Evolutionary conservation across 2,329 filamentous ascomycete species (phyloP), one percentile per base, ranked within the genome.

Genomic region (Coniochaeta pulveracea): DNA sequence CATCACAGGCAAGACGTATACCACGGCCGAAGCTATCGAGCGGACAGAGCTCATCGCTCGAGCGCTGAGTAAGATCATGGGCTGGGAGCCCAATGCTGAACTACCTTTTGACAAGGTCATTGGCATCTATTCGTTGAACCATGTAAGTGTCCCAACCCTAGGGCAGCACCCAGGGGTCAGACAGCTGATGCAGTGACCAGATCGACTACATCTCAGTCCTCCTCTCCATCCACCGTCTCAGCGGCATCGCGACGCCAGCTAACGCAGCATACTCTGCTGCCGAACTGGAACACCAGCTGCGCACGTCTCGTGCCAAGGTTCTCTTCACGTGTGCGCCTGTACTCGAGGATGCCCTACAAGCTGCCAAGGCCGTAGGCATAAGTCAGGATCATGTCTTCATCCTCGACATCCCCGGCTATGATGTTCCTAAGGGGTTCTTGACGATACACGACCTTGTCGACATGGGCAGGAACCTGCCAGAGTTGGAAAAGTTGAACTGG

Each of bases 101-200:
- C 72, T 73, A 0, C 81, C 88, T 51, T 91, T 80, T 79, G 83
- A 91, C 47, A 85, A 86, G 53, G 80, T 88, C 16, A 62, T 85
- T 30, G 79, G 66, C 4, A 61, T 88, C 18, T 93, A 84, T 57
- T 78, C 79, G n/a, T 56, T 86, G 38, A 93, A 93, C 51, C 85
- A 83, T 19, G 80, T 85, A 56, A 38, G 69, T 39, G 4, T 12
- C 14, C 32, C 21, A n/a, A 16, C n/a, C n/a, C n/a, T n/a, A n/a
- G n/a, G n/a, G n/a, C n/a, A n/a, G n/a, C n/a, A n/a, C n/a, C n/a
- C n/a, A n/a, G n/a, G n/a, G n/a, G n/a, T n/a, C n/a, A n/a, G n/a
- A n/a, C 17, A 8, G 36, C 15, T 24, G 19, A 25, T 34, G 23
- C 14, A 25, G 22, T 33, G 37, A 11, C 10, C 37, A 84, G 72